Base-by-base conservation (phyloP, 2,329 filamentous ascomycete species). In the Helicocarpus griseus region DNA sequence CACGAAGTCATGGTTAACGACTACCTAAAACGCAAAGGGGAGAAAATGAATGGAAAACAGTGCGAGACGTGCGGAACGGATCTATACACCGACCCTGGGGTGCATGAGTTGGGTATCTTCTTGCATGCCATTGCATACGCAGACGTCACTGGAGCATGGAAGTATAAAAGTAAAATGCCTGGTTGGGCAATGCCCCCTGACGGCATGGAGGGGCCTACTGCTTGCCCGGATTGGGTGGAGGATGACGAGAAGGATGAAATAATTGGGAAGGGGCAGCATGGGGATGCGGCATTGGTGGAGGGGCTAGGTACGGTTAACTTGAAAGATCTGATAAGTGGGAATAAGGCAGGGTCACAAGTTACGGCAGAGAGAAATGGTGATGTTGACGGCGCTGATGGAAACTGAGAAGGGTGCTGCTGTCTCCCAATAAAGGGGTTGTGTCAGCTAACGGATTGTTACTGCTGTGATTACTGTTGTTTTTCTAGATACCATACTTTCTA, bases 91-190 rank as follows among this genome's bases (percentile, higher is more conserved):
- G 93, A 98, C 64, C 93, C 93, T 0, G 90, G 90, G 1, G 71
- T 77, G 39, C 90, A 97, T 62, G 93, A 98, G 73, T 76, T 98
- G 44, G 88, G 87, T 0, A 85, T 98, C 38, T 98, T 91, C 78
- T 76, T 98, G 55, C 93, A 98, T 72, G 94, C 91, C 52, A 81
- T 89, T 54, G 82, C 87, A 43, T 98, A 98, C 66, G 85, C 91
- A 59, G 90, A 91, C 65, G 80, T 83, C 24, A 82, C 83, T 24
- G 91, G 90, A 3, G 77, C 77, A 49, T 98, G 93, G 93, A 82
- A 82, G 49, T 97, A 96, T 67, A 81, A 85, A 63, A 96, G 90
- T 58, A 80, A 82, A 22, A 74, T 96, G 64, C 93, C 93, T 1
- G 73, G 74, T 19, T 98, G 93, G 93, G 91, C 89, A 14, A 68